A percentile compares a stretch with the other conserved stretches of the same genome.
Conservation (phyloP, 192 early-diverging fungal species). For the Dissophora globulifera region DNA sequence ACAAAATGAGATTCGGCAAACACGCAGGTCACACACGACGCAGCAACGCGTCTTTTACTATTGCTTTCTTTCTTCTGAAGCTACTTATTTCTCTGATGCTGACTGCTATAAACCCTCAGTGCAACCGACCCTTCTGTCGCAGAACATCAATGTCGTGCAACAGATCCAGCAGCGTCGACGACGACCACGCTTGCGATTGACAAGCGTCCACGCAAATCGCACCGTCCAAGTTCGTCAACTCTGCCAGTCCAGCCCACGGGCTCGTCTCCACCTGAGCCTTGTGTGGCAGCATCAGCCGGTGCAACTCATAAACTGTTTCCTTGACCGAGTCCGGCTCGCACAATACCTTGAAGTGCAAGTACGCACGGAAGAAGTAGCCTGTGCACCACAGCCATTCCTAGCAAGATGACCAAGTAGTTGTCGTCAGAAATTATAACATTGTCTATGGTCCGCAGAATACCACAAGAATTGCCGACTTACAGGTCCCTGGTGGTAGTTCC, state of each 20-base stretch:
- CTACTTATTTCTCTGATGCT: too few relatives aligned
- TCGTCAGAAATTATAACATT: background rate
- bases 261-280: slow-evolving; percentile 78
- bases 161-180: slow-evolving; percentile 78
- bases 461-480: too few relatives aligned
- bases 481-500: slow-evolving; percentile 98
- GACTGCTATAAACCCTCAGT: background rate
- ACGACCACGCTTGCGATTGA: slow-evolving; percentile 95
- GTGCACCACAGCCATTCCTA: slow-evolving; percentile 97
- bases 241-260: slow-evolving; percentile 92
- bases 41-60: too few relatives aligned
- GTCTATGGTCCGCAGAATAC: background rate
- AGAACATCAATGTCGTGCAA: slow-evolving; percentile 57
- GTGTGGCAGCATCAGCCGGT: slow-evolving; percentile 78
- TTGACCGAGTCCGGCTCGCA: slow-evolving; percentile 26
- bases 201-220: slow-evolving; percentile 85
- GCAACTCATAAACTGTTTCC: slow-evolving; percentile 70
- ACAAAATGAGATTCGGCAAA: too few relatives aligned
- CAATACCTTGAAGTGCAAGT: slow-evolving; percentile 68
- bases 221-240: slow-evolving; percentile 93
- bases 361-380: slow-evolving; percentile 91
- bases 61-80: too few relatives aligned
- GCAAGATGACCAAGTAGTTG: background rate
- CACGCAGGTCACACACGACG: too few relatives aligned
- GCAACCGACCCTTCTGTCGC: slow-evolving; percentile 13